Evolutionary conservation across 306 rosid genomes (phyloP), one percentile per base, ranked within the genome.

Genomic region (Castanea sativa): DNA sequence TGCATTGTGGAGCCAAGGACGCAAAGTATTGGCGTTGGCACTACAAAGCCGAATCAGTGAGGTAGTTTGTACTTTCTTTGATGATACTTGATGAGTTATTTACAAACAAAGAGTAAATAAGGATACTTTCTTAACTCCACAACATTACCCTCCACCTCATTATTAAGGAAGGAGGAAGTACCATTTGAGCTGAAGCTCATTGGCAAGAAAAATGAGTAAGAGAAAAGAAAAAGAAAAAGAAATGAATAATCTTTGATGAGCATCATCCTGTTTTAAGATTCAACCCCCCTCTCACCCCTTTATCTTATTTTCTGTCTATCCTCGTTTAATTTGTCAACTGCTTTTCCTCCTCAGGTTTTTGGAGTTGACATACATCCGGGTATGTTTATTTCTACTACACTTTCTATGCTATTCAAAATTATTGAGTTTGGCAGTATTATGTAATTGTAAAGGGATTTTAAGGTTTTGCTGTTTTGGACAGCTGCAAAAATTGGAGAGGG

Each of bases 401-500:
- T 11, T 60, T 21, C 16, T 49, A 12, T 49, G 15, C 3, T 61
- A 23, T 27, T 29, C 41, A 14, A 61, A 61, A 51, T 69, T 57
- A 12, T 71, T 45, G 70, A 45, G 27, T 29, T 25, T 29, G 43
- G n/a, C 65, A 45, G 32, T 18, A 19, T 41, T 4, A 23, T 74
- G 55, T 35, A 32, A 73, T 32, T n/a, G 10, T 1, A 55, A 53
- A 3, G 57, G 11, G 57, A 33, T 73, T 64, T 33, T 12, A 16
- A 53, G 25, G 21, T 63, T 78, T 21, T 21, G 53, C 45, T 41
- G 45, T 41, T 41, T 5, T 61, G 69, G 67, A 49, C 82, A 95
- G 99, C 97, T 83, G 94, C 99, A 19, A 89, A 81, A 86, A 90
- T 92, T 85, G 99, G 99, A 76, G 99, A 95, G 86, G 98, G 97